Base-by-base conservation (phyloP, 768 basidiomycete species). In the Russula ochroleuca region DNA sequence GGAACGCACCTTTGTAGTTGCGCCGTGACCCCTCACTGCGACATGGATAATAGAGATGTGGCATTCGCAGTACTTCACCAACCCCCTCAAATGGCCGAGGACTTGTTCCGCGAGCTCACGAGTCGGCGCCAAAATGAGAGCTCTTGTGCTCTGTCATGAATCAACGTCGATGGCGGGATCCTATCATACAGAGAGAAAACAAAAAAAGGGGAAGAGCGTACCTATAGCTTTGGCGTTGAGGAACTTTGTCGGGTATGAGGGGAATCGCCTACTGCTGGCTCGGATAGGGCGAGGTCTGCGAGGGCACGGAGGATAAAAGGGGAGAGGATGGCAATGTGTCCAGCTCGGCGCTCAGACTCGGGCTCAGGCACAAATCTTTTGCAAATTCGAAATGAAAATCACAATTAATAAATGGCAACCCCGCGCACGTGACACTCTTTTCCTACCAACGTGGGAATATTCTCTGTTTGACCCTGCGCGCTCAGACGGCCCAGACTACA, bases 81-180 rank as follows among this genome's bases (percentile, higher is more conserved):
- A 77, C 2, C 76, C 77, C 45, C 78, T 82, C 50, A 98, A 69
- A 73, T 89, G 88, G 0, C 78, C 75, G 0, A 86, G 78, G 1
- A 97, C 92, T 76, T 99, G 97, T 74, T 97, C 91, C 1, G 95
- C 84, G 33, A 99, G 79, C 73, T 99, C 97, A 63, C 91, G 79
- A 3, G 96, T 98, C 0, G 97, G 97, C 3, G 94, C 90, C 10
- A 94, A 80, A 53, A 94, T 84, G 57, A 94, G 71, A 11, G 81
- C 90, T 48, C 92, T 83, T 3, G 93, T 95, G 78, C 76, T 70
- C 81, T 84, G 68, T 78, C 43, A 45, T 21, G 57, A 59, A 33
- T 61, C 62, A 48, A 68, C 37, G 0, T 25, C 45, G 19, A 53
- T 9, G 17, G n/a, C 51, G 23, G 21, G 52, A 4, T 53, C 45